phyloP scores from a whole-genome alignment of 1,139 yeast genomes.

The Pichia sp. region DNA sequence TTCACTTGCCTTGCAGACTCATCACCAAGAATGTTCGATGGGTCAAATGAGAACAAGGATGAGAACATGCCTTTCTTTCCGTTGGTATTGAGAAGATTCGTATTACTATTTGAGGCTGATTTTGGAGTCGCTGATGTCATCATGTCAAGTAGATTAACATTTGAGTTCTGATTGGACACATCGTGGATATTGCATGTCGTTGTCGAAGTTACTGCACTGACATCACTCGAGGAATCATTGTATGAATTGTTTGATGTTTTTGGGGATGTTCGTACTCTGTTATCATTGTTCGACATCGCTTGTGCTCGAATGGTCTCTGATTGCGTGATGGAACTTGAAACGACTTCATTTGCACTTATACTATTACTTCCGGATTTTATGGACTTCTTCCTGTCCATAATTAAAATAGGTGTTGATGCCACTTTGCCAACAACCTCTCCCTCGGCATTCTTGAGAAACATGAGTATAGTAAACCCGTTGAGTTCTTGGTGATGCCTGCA shows the following conservation, averaged over 20 bases:
- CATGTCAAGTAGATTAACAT: too few species aligned
- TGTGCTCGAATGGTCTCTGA: too few species aligned
- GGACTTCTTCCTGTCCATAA: constrained; percentile 84
- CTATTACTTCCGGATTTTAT: constrained; percentile 3
- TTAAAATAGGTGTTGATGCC: constrained; percentile 68
- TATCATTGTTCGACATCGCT: too few species aligned
- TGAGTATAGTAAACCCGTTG: constrained; percentile 69
- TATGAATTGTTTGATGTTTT: background rate
- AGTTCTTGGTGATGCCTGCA: constrained; percentile 90
- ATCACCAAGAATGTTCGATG: constrained; percentile 12
- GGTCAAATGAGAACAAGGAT: constrained; percentile 12
- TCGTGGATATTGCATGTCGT: too few species aligned
- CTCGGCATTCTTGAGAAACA: constrained; percentile 55
- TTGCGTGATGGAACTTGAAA: too few species aligned
- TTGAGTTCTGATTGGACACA: too few species aligned
- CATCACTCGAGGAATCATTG: constrained; percentile 57
- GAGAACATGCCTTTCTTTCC: constrained; percentile 9
- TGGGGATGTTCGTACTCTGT: background rate
- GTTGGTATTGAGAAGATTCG: background rate
- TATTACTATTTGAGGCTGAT: background rate
- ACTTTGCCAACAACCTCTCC: constrained; percentile 67
- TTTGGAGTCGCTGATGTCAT: too few species aligned
- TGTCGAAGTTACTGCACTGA: constrained; percentile 23
- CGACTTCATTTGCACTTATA: background rate
- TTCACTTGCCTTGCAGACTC: constrained; percentile 25